These are phyloP conservation scores for Claviceps pusilla DNA, from an alignment of 2,329 filamentous ascomycete genomes.

Conservation along the genomic window DNA sequence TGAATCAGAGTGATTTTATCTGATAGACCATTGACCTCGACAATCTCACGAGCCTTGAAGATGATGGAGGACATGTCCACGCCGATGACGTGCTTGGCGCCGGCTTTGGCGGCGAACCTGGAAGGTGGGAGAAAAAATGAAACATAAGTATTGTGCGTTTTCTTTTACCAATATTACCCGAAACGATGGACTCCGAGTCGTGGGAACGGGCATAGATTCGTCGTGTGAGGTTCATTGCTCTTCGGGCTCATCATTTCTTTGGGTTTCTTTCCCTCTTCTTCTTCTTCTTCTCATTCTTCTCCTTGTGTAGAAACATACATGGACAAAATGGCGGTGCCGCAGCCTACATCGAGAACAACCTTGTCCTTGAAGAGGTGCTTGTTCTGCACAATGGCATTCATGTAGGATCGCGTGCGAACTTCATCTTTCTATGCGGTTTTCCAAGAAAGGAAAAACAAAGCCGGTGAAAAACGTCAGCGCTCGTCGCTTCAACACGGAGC, in stretches of 20 bases:
- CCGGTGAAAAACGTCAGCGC: not conserved
- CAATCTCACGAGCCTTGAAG: slow-evolving; percentile 93
- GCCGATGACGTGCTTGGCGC: slow-evolving; percentile 95
- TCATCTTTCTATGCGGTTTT: slow-evolving; percentile 67
- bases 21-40: slow-evolving; percentile 76
- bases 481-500: not conserved
- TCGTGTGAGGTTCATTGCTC: not conserved
- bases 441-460: not conserved
- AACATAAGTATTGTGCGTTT: slow-evolving; percentile 1
- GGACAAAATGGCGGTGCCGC: slow-evolving; percentile 93
- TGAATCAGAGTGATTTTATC: slow-evolving; percentile 96
- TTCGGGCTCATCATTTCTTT: not conserved
- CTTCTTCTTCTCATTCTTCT: not conserved
- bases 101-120: slow-evolving; percentile 93
- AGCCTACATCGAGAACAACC: slow-evolving; percentile 90
- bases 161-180: not conserved
- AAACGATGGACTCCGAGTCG: not conserved
- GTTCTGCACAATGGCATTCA: slow-evolving; percentile 95
- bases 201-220: not conserved
- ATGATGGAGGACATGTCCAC: slow-evolving; percentile 99
- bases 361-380: slow-evolving; percentile 75
- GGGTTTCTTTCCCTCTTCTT: not conserved
- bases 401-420: slow-evolving; percentile 89
- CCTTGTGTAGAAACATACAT: slow-evolving; percentile 50
- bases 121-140: not conserved